Conservation (phyloP, 306 rosid species). For the Begonia fuchsioides region DNA sequence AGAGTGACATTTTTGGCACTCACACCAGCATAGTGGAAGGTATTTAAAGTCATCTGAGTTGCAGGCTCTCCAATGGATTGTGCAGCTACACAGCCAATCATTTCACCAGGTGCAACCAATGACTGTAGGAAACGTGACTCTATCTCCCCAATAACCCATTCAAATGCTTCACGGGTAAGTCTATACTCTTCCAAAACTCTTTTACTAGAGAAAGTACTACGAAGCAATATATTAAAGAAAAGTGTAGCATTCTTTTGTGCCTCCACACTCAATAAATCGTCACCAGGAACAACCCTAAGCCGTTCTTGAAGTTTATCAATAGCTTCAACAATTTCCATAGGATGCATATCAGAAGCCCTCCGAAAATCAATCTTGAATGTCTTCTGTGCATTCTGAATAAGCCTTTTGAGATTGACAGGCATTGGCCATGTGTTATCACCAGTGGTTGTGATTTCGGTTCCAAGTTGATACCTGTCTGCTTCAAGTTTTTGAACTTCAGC, state of each 20-base stretch:
- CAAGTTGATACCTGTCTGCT: constrained; percentile 69
- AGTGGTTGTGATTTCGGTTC: constrained; percentile 69
- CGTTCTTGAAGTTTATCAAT: constrained; percentile 97
- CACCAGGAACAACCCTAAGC: constrained; percentile 94
- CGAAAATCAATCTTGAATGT: constrained; percentile 88
- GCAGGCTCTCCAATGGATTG: constrained; percentile 99
- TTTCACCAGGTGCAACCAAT: constrained; percentile 94
- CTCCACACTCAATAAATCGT: constrained; percentile 76
- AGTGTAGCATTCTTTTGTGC: constrained; percentile 98
- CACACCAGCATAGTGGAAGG: constrained; percentile 98
- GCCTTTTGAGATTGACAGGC: constrained; percentile 95
- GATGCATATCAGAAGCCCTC: constrained; percentile 97
- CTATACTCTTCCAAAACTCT: constrained; percentile 93
- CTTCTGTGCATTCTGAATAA: constrained; percentile 95
- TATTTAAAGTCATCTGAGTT: constrained; percentile 99
- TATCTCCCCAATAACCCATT: constrained; percentile 96
- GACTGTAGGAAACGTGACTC: constrained; percentile 95
- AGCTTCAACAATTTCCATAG: constrained; percentile 98
- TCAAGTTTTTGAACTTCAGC: constrained; percentile 92
- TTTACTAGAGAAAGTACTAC: constrained; percentile 91
- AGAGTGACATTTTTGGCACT: constrained; percentile 98
- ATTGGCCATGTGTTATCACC: constrained; percentile 87
- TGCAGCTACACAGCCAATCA: constrained; percentile 98
- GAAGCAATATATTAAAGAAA: constrained; percentile 77
- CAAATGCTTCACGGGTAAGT: constrained; percentile 97